Conservation (phyloP, 1,284 basidiomycete genomes). For the Ceratobasidium sp. region DNA sequence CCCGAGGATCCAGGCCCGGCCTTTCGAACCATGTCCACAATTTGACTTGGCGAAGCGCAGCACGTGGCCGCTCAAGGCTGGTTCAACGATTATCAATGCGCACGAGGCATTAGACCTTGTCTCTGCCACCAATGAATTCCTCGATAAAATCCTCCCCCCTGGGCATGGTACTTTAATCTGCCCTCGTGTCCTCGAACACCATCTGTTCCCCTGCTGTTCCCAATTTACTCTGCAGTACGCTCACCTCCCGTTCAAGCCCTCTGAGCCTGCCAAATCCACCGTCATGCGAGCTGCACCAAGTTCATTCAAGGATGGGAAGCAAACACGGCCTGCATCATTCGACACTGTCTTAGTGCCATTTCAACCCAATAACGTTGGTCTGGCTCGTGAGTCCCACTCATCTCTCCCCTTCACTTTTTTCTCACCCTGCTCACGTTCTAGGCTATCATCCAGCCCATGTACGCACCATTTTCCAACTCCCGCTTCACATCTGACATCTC, state of each 20-base stretch:
- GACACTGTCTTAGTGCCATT: background rate
- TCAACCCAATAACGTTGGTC: background rate
- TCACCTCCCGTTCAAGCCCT: background rate
- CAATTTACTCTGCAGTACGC: background rate
- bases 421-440: conserved; percentile 3
- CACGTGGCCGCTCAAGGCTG: background rate
- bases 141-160: background rate
- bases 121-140: background rate
- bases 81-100: background rate
- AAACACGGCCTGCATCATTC: too few relatives aligned
- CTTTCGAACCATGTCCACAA: background rate
- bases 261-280: background rate
- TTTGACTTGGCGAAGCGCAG: background rate
- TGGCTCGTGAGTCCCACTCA: too few relatives aligned
- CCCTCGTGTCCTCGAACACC: background rate
- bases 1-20: background rate
- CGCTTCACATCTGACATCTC: background rate
- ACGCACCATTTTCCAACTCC: conserved; percentile 22
- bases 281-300: too few relatives aligned
- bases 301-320: too few relatives aligned
- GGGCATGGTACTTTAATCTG: background rate
- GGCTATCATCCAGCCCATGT: conserved; percentile 15
- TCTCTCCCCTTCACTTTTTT: too few relatives aligned
- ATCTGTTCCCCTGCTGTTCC: conserved; percentile 2
- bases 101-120: conserved; percentile 6